Evolutionary conservation across 371 early-diverging fungal species (phyloP), one percentile per base, ranked within the genome.

Genomic region (Rhizopus sp.): DNA sequence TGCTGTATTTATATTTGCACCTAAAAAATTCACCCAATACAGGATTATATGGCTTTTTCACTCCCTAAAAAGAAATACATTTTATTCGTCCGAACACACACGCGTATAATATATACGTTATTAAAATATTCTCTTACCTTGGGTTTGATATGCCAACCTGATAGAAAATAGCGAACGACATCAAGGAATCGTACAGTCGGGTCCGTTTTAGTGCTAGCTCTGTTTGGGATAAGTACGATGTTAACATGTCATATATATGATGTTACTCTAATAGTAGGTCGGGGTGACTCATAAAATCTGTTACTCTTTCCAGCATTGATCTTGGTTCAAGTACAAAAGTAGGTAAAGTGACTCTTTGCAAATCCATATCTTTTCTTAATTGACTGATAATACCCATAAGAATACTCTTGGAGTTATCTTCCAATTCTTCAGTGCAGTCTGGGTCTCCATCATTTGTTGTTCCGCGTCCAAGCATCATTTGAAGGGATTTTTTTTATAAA

Each of bases 81-180:
- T 3, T 38, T 13, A 49, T 15, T 55, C 15, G n/a, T 50, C 51
- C 16, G 33, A n/a, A 15, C 45, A 33, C 16, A 54, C 38, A 45
- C 32, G 34, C 50, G 7, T 34, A 34, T n/a, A 33, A 29, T 15
- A 12, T 39, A 32, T 48, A 29, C 31, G 41, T 32, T 6, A 38
- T 37, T 16, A 6, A 33, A 9, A 3, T 33, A n/a, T 38, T 13
- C 6, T 16, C 32, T 40, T 78, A 92, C 93, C 82, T 88, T 92
- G n/a, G 97, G 97, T 64, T 86, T 86, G 48, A 95, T 94, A 69
- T 96, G 95, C 94, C 94, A 96, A 5, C 96, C 96, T 9, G 94
- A 91, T 57, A 96, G 76, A 65, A 87, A 96, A 70, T 93, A 97
- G 40, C 86, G 79, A 7, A 93, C 88, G 16, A 94, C 90, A 32